Base-by-base conservation (phyloP, 805 yeast species). In the Vanderwaltozyma yarrowii region DNA sequence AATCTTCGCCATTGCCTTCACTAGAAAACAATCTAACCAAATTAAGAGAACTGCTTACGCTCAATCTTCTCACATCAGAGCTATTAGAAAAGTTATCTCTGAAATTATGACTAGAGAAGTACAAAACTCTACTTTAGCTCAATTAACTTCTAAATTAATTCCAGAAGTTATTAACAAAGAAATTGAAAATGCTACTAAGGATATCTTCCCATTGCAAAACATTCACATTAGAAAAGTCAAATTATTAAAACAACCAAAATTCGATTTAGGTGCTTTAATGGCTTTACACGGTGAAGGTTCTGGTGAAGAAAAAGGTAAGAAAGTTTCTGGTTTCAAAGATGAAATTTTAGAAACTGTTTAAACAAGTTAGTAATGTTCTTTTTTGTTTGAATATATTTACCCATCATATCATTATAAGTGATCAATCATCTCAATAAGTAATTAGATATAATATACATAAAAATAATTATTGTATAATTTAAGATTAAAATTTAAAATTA, bases 161-260 rank as follows among this genome's bases (percentile, higher is more conserved):
- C 96, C 96, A 66, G 97, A 88, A 76, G 95, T 89, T 57, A 87
- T 88, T 68, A 95, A 95, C 67, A 89, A 94, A 72, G 96, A 89
- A 73, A 88, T 88, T 62, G 95, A 87, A 75, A 88, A 86, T 78
- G 78, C 95, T 52, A 83, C 96, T 54, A 87, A 81, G 71, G 73
- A 84, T 61, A 84, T 88, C 75, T 87, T 74, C 80, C 97, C 97
- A 65, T 80, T 88, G 69, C 96, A 88, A 77, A 87, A 89, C 76
- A 94, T 88, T 64, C 94, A 87, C 81, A 83, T 88, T 71, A 88
- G 96, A 80, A 89, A 88, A 77, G 96, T 88, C 62, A 88, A 88
- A 79, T 78, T 88, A 69, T 85, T 89, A 73, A 88, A 89, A 76
- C 94, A 82, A 74, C 96, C 97, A 69, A 89, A 88, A 76, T 86